Base-by-base conservation (phyloP, 2,329 filamentous ascomycete species). In the Sarocladium strictum region DNA sequence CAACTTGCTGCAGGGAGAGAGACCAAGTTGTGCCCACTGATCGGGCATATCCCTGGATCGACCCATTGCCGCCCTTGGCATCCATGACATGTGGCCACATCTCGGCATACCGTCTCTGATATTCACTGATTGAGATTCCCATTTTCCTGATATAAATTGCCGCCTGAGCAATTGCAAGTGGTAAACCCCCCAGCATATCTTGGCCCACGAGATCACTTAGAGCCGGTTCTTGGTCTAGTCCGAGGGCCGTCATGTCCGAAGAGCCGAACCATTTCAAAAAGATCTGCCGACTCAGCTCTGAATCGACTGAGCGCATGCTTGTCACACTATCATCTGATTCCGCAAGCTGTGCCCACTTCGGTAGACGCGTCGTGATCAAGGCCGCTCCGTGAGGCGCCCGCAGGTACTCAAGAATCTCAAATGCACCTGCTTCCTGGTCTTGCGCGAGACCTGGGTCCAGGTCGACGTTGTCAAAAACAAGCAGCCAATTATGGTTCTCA, bases 391-490 rank as follows among this genome's bases (percentile, higher is more conserved):
- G 62, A 53, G 64, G 58, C 27, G 55, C 56, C 2, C 60, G 64
- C 2, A 65, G 37, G 45, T 64, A 65, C 32, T 49, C 53, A 38
- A 55, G 52, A 26, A 65, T 41, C 56, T 67, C 58, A 55, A 60
- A 64, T 7, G 57, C 57, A 21, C 58, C 60, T 38, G 55, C 56
- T 55, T 41, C 43, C 26, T 57, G 32, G 29, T 50, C 58, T 38
- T 53, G 10, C 23, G 38, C 33, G 7, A 53, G 56, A 29, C 58
- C 57, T 23, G 51, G 26, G 27, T 60, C 63, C 57, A 58, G 60
- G 58, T 71, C 66, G 49, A 68, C 60, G 54, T 70, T 69, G 60
- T 71, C 68, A 29, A 67, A 61, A 21, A 70, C 56, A 38, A 71
- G 56, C n/a, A 71, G 59, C 68, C 64, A 71, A 45, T 60, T 29